Conservation (phyloP, 768 basidiomycete species). For the Rhodotorula toruloides region DNA sequence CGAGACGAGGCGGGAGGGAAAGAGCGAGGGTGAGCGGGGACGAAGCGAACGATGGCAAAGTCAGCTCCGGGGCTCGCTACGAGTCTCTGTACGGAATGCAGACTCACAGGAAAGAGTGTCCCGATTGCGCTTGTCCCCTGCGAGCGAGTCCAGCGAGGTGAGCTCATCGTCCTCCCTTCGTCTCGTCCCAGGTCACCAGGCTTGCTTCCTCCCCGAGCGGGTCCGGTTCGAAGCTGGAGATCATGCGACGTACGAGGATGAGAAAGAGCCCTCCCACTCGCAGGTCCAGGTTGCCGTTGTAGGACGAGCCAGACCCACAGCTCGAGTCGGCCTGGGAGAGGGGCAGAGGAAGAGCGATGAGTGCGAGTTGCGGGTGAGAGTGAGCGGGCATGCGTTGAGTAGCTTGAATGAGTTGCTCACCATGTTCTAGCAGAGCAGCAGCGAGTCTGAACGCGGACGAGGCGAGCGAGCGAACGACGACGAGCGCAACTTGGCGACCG, state of each 20-base stretch:
- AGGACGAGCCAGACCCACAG: neutral
- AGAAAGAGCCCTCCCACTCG: conserved; percentile 28
- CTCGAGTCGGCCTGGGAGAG: neutral
- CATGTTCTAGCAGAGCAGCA: too few species aligned
- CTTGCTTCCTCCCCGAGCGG: neutral
- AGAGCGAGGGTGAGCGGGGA: neutral
- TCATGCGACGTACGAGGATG: conserved; percentile 21
- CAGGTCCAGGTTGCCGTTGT: neutral
- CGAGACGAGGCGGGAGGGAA: neutral
- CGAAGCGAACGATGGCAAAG: neutral
- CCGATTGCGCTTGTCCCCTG: conserved; percentile 13
- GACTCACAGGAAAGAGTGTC: conserved; percentile 21
- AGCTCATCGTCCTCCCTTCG: too few species aligned
- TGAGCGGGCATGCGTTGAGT: neutral
- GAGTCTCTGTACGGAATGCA: too few species aligned
- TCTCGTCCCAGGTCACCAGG: too few species aligned
- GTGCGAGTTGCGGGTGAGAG: too few species aligned
- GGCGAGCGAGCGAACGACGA: too few species aligned
- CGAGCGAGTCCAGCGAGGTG: neutral
- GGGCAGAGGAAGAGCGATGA: neutral
- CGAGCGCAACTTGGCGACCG: too few species aligned
- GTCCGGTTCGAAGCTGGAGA: neutral
- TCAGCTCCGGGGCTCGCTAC: neutral
- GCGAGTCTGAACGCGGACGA: too few species aligned
- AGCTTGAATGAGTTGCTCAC: too few species aligned